Evolutionary conservation across 495 filamentous ascomycete species (phyloP), one percentile per base, ranked within the genome.

Genomic region (Glarea lozoyensis): DNA sequence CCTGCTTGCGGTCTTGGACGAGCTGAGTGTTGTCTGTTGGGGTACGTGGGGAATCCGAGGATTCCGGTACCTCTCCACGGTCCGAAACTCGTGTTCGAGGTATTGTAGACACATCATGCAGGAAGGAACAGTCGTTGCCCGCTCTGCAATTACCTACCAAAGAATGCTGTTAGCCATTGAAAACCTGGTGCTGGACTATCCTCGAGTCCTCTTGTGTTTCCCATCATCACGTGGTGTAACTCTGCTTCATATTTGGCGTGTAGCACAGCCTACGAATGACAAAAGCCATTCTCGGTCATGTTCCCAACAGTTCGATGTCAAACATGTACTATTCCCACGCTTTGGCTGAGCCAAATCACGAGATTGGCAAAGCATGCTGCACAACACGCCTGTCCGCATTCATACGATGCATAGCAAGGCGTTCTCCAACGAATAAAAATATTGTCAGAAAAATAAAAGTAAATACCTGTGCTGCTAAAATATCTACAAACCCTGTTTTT

Each of bases 1-100:
- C 54, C 33, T 57, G 54, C 22, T 48, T 21, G 2, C 54, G 54
- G 39, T 56, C 53, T 34, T 48, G 53, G 34, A 50, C 18, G 35
- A 43, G 50, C 5, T 24, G 40, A 43, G 45, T 31, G 9, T 44
- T 35, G 2, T 16, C 37, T 16, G 37, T 10, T 29, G 35, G 37
- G 17, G 31, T n/a, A n/a, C n/a, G 21, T 12, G 13, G 16, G 12
- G 45, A 45, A 12, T 27, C 22, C 2, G 52, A 44, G 20, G 23
- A 22, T 11, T 40, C 22, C 10, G 19, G 23, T 24, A 4, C 24
- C 5, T 36, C 25, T 13, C 15, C 31, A 11, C 16, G 27, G 10
- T 34, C 34, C n/a, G 21, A 25, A 31, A 33, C 20, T 17, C 18
- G 9, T 12, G 42, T 11, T 12, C 18, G 38, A 32, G 49, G 45